Evolutionary conservation across 2,329 filamentous ascomycete species (phyloP).

Genomic region (Sclerotinia spermophila): DNA sequence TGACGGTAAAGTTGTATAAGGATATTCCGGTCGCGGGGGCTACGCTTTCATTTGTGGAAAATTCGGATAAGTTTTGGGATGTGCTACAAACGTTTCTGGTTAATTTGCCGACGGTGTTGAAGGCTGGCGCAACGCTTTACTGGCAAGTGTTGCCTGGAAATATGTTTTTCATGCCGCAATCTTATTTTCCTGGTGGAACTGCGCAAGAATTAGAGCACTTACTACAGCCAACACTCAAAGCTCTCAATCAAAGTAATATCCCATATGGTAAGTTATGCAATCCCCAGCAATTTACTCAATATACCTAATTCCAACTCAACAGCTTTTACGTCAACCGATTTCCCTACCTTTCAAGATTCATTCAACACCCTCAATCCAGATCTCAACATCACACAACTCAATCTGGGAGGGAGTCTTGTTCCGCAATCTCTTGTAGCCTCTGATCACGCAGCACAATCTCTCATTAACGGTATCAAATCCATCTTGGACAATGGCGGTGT

Average conservation of each 20-base stretch:
- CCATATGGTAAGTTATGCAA: constrained; percentile 10
- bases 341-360: constrained; percentile 15
- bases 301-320: not conserved
- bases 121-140: constrained; percentile 7
- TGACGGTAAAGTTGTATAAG: constrained; percentile 51
- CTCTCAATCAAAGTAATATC: constrained; percentile 11
- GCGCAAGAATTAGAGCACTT: constrained; percentile 10
- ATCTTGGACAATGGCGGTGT: constrained; percentile 14
- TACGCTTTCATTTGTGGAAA: constrained; percentile 7
- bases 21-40: constrained; percentile 35
- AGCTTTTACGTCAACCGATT: constrained; percentile 1
- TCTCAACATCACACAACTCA: constrained; percentile 9
- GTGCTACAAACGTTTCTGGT: constrained; percentile 11
- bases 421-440: constrained; percentile 13
- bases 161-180: constrained; percentile 16
- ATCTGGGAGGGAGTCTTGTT: constrained; percentile 19
- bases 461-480: constrained; percentile 11
- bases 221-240: constrained; percentile 1
- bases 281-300: not conserved
- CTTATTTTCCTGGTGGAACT: constrained; percentile 17
- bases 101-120: constrained; percentile 10
- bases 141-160: constrained; percentile 20
- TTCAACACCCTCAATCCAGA: constrained; percentile 11
- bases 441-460: not conserved
- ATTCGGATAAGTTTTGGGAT: constrained; percentile 16